Evolutionary conservation across 2,329 filamentous ascomycete species (phyloP), one percentile per base, ranked within the genome.

Genomic region (Epichloe uncinata): DNA sequence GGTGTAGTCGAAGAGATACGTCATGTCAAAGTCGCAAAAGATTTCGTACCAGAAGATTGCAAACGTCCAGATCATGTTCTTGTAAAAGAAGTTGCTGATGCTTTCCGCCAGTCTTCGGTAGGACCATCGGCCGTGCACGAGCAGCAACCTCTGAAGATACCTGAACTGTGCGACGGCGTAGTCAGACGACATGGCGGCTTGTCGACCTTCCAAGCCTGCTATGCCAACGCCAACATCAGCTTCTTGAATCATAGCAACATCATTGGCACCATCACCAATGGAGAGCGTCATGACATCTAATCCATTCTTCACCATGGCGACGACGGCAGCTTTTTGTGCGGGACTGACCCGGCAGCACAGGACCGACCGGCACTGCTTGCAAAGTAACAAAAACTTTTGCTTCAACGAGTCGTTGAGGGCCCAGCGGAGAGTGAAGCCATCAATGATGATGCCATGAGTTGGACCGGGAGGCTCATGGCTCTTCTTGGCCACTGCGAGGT

Each of bases 21-120:
- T 91, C 66, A 91, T 89, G 70, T 98, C 93, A 66, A 94, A 96
- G 69, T 95, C 85, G 73, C 86, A 88, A 69, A 85, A 98, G 49
- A 95, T 87, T 64, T 94, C 89, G 68, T 87, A 98, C 91, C 91
- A 97, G 76, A 97, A 96, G 52, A 98, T 85, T 42, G 85, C 79
- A 63, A 96, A 91, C 1, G 88, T 93, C 93, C 93, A 98, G 48
- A 97, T 85, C 68, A 98, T 85, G 72, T 97, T 98, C 84, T 98
- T 98, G 80, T 97, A 98, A 74, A 98, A 98, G 76, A 98, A 98
- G 67, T 98, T 98, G 66, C 89, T 87, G 61, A 94, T 96, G 44
- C 84, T 87, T 71, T 98, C 93, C 33, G 85, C 88, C 65, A 98
- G 72, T 59, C 93, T 82, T 48, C 91, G 81, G 70, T 98, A 98